Percentiles rank a stretch among this genome's conserved stretches.
Conservation (phyloP, 495 filamentous ascomycete genomes). For the Aspergillus panamensis region DNA sequence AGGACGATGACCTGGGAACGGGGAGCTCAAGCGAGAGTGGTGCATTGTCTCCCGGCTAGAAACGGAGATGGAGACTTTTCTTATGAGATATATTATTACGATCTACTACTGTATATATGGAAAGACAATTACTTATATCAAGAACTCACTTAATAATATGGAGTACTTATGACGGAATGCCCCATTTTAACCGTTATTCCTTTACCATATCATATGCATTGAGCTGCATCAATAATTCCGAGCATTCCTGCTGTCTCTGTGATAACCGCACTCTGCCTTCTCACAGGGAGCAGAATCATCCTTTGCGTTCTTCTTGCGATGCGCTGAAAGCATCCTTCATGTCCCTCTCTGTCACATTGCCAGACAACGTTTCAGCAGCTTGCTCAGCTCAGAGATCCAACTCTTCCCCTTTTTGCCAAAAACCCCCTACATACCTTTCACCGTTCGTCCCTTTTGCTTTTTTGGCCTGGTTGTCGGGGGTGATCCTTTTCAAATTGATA, state of each 20-base stretch:
- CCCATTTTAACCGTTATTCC: too few species aligned
- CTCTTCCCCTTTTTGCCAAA: too few species aligned
- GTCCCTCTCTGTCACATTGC: too few species aligned
- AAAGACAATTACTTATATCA: neutral
- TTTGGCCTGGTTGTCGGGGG: neutral
- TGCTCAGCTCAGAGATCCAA: too few species aligned
- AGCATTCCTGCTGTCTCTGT: conserved; percentile 1
- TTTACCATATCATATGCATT: neutral
- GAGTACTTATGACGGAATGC: too few species aligned
- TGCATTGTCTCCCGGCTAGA: neutral
- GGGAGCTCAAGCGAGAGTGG: conserved; percentile 20
- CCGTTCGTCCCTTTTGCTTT: conserved; percentile 41
- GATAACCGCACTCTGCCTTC: too few species aligned
- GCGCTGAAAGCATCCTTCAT: too few species aligned
- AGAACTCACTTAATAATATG: neutral
- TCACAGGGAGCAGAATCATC: too few species aligned
- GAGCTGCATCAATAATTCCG: neutral
- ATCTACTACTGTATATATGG: neutral
- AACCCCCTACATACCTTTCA: conserved; percentile 62
- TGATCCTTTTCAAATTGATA: conserved; percentile 1
- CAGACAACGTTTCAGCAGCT: too few species aligned
- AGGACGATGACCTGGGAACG: conserved; percentile 6
- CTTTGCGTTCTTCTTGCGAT: too few species aligned
- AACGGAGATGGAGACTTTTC: neutral
- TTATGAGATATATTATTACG: neutral